These are phyloP conservation scores for Saxophila tyrrhenica DNA, from an alignment of 495 filamentous ascomycete species.

Conservation along the genomic window DNA sequence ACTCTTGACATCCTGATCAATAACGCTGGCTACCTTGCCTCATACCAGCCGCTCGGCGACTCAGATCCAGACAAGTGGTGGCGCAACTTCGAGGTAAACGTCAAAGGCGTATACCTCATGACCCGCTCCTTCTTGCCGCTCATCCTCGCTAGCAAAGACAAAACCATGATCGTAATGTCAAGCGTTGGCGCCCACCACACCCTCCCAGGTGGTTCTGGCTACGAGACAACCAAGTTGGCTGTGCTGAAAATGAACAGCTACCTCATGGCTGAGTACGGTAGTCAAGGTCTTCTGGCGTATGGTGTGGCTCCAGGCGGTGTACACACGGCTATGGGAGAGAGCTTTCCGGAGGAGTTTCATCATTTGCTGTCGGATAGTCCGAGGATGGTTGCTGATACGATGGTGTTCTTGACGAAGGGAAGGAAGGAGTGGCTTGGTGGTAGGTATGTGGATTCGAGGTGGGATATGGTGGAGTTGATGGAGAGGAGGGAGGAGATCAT, in stretches of 20 bases:
- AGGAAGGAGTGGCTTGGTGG: slow-evolving; percentile 7
- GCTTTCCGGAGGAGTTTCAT: slow-evolving; percentile 1
- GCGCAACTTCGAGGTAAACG: slow-evolving; percentile 35
- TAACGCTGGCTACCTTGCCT: slow-evolving; percentile 37
- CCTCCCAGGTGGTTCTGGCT: slow-evolving; percentile 25
- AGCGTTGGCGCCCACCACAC: slow-evolving; percentile 26
- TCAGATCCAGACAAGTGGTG: slow-evolving; percentile 37
- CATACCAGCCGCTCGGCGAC: slow-evolving; percentile 29
- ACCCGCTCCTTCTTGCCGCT: slow-evolving; percentile 34
- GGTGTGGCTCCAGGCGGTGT: slow-evolving; percentile 37
- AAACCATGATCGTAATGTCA: slow-evolving; percentile 30
- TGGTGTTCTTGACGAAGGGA: slow-evolving; percentile 1
- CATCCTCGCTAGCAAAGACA: slow-evolving; percentile 23
- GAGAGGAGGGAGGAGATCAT: slow-evolving; percentile 8
- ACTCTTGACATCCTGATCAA: slow-evolving; percentile 42
- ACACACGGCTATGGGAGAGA: slow-evolving; percentile 27
- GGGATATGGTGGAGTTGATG: slow-evolving; percentile 9
- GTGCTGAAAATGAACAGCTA: slow-evolving; percentile 34
- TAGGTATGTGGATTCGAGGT: slow-evolving; percentile 3
- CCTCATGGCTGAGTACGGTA: slow-evolving; percentile 31
- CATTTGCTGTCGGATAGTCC: slow-evolving; percentile 21
- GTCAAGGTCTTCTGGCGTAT: slow-evolving; percentile 32
- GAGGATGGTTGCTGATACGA: slow-evolving; percentile 28
- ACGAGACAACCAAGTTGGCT: slow-evolving; percentile 35
- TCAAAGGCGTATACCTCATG: slow-evolving; percentile 36